Base-by-base conservation (phyloP, 2,329 filamentous ascomycete species). In the Clarireedia sp. region DNA sequence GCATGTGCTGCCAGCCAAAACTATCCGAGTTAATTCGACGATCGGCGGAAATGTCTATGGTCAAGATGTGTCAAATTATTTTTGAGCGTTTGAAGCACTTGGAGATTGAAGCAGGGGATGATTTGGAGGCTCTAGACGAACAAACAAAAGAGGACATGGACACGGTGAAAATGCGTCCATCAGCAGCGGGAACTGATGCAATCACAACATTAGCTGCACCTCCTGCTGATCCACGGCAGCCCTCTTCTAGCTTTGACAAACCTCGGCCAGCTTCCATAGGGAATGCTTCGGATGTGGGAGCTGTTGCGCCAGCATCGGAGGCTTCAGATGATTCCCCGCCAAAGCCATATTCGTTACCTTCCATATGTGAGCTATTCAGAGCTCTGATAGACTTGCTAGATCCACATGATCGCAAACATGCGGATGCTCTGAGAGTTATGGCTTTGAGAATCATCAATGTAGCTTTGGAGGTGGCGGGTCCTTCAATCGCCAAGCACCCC, bases 41-140 rank as follows among this genome's bases (percentile, higher is more conserved):
- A 60, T 95, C 91, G 19, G 94, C 94, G 2, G 94, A 99, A 72
- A 94, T 95, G 67, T 87, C 90, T 54, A 96, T 99, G 91, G 89
- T 97, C 46, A 89, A 90, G 63, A 99, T 99, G 94, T 97, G 94
- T 68, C 94, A 99, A 72, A 90, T 96, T 62, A 96, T 99, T 65
- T 99, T 99, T 69, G 88, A 91, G 70, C 85, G 95, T 58, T 74
- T 99, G 51, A 96, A 95, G 70, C 85, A 91, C 61, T 75, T 97
- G 7, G 89, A 95, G 64, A 79, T 88, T 47, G 86, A 91, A 67
- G 81, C 84, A 21, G 83, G 83, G 12, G 80, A 86, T 38, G 82
- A 87, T 59, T 72, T 80, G 6, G 81, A 85, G 37, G 80, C 80
- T 3, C 71, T 88, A 55, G 86, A 90, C 55, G 80, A 81, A 63